A percentile compares a stretch with the other conserved stretches of the same genome.
These are phyloP conservation scores for Lathyrus tuberosus DNA, from an alignment of 306 rosid genomes.

Conservation along the genomic window DNA sequence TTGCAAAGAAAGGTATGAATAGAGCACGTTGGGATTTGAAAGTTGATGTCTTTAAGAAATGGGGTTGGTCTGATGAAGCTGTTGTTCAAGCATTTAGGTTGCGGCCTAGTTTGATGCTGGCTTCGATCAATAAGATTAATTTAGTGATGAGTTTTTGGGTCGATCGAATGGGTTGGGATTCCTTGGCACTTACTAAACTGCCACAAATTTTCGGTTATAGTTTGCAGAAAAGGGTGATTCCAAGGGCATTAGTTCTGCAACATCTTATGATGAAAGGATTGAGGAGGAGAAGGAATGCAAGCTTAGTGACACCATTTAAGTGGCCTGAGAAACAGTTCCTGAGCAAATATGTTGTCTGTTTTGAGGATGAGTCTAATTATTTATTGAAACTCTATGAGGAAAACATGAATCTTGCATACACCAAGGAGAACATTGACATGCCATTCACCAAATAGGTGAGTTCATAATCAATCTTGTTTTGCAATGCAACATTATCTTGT, in stretches of 20 bases:
- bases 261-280: conserved; percentile 49
- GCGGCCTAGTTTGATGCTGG: conserved; percentile 43
- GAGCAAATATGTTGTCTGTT: conserved; percentile 36
- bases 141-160: conserved; percentile 48
- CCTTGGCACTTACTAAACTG: conserved; percentile 29
- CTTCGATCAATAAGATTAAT: conserved; percentile 49
- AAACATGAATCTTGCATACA: conserved; percentile 5
- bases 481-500: neutral
- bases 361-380: conserved; percentile 19
- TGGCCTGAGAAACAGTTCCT: conserved; percentile 28
- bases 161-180: conserved; percentile 45
- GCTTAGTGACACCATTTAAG: conserved; percentile 26
- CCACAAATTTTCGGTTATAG: neutral
- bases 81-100: conserved; percentile 34
- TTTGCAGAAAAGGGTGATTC: conserved; percentile 48
- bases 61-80: conserved; percentile 70
- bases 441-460: neutral
- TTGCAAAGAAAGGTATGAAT: conserved; percentile 27
- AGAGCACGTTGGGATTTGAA: conserved; percentile 51
- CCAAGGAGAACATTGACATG: conserved; percentile 2
- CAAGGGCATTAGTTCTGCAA: conserved; percentile 45
- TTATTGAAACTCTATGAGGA: conserved; percentile 38
- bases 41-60: conserved; percentile 45
- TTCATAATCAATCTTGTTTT: neutral
- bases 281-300: conserved; percentile 30